Evolutionary conservation across 768 basidiomycete genomes (phyloP).

Genomic region (Ramaria sp.): DNA sequence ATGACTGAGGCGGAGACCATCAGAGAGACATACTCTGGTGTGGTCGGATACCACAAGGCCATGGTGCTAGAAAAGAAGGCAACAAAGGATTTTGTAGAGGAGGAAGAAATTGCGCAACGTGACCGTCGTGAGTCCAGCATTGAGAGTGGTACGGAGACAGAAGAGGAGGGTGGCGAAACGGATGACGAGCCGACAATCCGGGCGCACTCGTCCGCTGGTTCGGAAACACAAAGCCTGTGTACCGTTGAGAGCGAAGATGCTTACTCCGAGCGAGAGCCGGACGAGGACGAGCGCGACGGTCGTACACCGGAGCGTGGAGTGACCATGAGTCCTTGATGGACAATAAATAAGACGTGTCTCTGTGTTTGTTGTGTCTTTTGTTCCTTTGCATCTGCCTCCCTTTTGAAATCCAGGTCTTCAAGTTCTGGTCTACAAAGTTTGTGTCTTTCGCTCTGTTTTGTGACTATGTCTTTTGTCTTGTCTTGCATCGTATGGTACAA

Average conservation of each 20-base stretch:
- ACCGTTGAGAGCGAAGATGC: conserved; percentile 26
- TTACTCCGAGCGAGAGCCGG: conserved; percentile 20
- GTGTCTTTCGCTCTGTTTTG: background rate
- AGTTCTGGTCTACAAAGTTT: conserved; percentile 22
- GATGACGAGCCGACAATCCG: conserved; percentile 81
- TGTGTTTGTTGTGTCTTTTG: background rate
- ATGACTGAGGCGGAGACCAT: conserved; percentile 1
- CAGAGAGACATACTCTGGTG: conserved; percentile 1
- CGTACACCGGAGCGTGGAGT: background rate
- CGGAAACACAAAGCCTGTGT: conserved; percentile 23
- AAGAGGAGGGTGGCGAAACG: conserved; percentile 42
- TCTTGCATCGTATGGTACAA: background rate
- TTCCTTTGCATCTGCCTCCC: conserved; percentile 7
- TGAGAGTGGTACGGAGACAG: conserved; percentile 36
- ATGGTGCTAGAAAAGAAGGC: background rate
- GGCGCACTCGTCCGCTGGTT: conserved; percentile 28
- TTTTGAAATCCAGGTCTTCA: conserved; percentile 12
- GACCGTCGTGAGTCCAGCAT: conserved; percentile 28
- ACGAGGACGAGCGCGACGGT: conserved; percentile 18
- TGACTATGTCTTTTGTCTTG: background rate
- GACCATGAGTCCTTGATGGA: conserved; percentile 4
- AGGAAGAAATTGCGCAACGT: conserved; percentile 25
- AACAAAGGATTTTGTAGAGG: conserved; percentile 11
- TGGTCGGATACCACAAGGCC: background rate
- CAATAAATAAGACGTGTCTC: background rate